These are phyloP conservation scores for Penicillium griseofulvum DNA, from an alignment of 2,329 filamentous ascomycete genomes.

Conservation along the genomic window DNA sequence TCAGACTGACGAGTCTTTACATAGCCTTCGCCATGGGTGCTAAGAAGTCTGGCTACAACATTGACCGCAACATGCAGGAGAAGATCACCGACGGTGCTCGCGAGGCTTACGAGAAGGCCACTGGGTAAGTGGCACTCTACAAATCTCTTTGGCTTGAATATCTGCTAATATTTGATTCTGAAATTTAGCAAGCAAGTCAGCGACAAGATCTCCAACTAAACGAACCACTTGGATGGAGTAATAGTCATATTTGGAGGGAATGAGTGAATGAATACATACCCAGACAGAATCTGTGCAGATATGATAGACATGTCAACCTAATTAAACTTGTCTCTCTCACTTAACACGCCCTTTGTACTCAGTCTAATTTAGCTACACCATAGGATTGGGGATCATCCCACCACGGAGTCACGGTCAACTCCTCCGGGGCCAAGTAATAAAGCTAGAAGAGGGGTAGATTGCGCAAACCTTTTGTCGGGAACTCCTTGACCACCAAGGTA, in stretches of 20 bases:
- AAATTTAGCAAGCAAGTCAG: neutral
- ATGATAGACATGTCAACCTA: neutral
- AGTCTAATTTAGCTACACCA: no score
- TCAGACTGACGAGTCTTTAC: neutral
- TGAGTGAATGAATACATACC: conserved; percentile 6
- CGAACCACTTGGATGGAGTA: neutral
- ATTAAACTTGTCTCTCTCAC: neutral
- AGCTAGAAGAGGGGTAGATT: neutral
- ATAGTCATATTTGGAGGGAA: neutral
- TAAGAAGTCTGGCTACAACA: conserved; percentile 2
- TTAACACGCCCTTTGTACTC: neutral
- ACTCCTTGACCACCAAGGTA: no score
- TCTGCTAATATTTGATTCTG: neutral
- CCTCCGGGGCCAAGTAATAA: neutral
- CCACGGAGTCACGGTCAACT: neutral
- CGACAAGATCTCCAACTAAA: conserved; percentile 5
- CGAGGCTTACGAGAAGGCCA: conserved; percentile 1
- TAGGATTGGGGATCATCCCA: no score
- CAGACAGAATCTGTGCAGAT: neutral
- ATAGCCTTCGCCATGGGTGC: neutral
- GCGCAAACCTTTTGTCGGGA: neutral
- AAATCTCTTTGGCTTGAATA: neutral
- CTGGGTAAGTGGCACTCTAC: neutral
- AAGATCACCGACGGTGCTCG: conserved; percentile 7
- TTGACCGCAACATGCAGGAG: conserved; percentile 2